Conservation (phyloP, 2,329 filamentous ascomycete species). For the Neurospora crassa region DNA sequence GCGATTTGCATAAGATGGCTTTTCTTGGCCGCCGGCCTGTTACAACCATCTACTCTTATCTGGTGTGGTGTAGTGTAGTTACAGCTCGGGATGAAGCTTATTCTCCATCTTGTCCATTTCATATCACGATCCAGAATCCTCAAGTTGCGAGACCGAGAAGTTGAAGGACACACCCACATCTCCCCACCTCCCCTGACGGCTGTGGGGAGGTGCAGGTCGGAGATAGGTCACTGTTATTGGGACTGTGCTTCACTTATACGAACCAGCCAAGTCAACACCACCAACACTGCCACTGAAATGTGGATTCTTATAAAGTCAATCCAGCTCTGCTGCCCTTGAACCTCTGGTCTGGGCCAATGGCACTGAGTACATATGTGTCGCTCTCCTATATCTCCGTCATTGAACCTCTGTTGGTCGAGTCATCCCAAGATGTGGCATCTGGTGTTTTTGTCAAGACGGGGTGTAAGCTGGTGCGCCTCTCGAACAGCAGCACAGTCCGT, state of each 20-base stretch:
- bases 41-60: constrained; percentile 1
- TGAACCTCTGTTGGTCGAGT: too few species aligned
- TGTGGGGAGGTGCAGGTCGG: neutral
- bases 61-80: neutral
- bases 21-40: constrained; percentile 1
- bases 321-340: neutral
- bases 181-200: neutral
- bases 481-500: neutral
- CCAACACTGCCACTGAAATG: neutral
- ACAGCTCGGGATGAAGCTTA: neutral
- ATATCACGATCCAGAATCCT: neutral
- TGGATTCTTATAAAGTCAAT: neutral
- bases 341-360: neutral
- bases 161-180: neutral
- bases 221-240: neutral
- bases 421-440: too few species aligned
- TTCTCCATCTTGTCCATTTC: neutral
- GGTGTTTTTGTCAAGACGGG: too few species aligned
- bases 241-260: neutral
- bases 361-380: neutral
- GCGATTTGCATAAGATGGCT: constrained; percentile 2
- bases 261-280: neutral
- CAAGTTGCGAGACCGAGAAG: neutral
- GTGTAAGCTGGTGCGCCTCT: neutral
- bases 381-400: too few species aligned